Evolutionary conservation across 2,329 filamentous ascomycete genomes (phyloP), one percentile per base, ranked within the genome.

Genomic region (Daldinia eschscholtzii): DNA sequence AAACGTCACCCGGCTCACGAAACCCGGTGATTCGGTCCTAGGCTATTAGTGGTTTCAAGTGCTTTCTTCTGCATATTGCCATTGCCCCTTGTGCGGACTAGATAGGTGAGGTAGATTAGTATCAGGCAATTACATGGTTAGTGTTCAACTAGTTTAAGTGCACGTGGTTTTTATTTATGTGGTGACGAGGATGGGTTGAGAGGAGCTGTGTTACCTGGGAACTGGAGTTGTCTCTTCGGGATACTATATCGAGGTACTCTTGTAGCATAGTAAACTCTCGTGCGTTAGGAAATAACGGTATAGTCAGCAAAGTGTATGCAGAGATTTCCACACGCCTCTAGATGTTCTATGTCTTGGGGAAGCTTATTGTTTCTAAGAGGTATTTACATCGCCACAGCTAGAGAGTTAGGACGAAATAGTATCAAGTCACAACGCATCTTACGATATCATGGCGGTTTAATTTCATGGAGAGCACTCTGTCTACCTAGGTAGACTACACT

Each of bases 1-100:
- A 39, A 13, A 28, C 30, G 30, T 52, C 26, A 37, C 56, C 56
- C 48, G 62, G 56, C 30, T 65, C 7, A 37, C 23, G 56, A 44
- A 56, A 61, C 62, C 62, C 65, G 62, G 62, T n/a, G 52, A 56
- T 56, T 20, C 66, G 63, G 62, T 55, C 60, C 59, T 64, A 62
- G 59, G 44, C 59, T 61, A 61, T 61, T 52, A 50, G 46, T 57
- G 61, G 57, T 55, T 65, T 58, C 58, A 61, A 35, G 48, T 59
- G 48, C 12, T 41, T 18, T n/a, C 44, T 61, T 28, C 30, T 62
- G 57, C 53, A 61, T 55, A 23, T 33, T 57, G 2, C 56, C 35
- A 53, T 35, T n/a, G n/a, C n/a, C 20, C 20, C 2, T 26, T 56
- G 64, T 52, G 59, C 6, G 13, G 12, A 30, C 39, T 56, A 46